phyloP scores from a whole-genome alignment of 441 rosid species.

The Erodium chrysanthum region DNA sequence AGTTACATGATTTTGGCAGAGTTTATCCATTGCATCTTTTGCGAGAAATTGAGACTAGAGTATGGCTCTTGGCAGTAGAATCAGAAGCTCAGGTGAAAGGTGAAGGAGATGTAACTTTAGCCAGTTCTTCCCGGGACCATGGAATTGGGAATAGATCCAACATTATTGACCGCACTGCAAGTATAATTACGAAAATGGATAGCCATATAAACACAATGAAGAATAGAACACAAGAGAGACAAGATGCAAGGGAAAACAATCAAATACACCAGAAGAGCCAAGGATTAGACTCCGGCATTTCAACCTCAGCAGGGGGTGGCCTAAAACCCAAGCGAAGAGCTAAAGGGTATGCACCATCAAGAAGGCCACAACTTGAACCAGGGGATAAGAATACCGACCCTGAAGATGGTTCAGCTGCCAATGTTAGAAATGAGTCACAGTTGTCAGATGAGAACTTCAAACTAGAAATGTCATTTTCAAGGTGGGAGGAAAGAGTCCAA shows the following conservation, averaged over 20 bases:
- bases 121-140: conserved; percentile 35
- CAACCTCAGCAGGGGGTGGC: conserved; percentile 33
- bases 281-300: conserved; percentile 38
- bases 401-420: conserved; percentile 46
- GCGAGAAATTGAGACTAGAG: conserved; percentile 95
- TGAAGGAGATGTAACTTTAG: conserved; percentile 48
- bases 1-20: conserved; percentile 37
- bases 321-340: conserved; percentile 71
- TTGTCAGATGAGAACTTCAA: conserved; percentile 58
- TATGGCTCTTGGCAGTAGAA: conserved; percentile 97
- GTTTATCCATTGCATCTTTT: conserved; percentile 85
- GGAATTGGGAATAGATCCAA: conserved; percentile 41
- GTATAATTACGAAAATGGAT: conserved; percentile 82
- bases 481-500: conserved; percentile 92
- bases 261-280: conserved; percentile 49
- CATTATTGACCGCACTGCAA: conserved; percentile 82
- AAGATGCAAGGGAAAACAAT: conserved; percentile 48
- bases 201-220: conserved; percentile 65
- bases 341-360: conserved; percentile 57
- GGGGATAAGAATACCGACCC: conserved; percentile 45
- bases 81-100: conserved; percentile 82
- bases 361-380: conserved; percentile 48
- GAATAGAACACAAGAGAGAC: conserved; percentile 50
- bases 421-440: conserved; percentile 49
- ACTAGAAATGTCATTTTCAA: conserved; percentile 66